phyloP scores from a whole-genome alignment of 495 filamentous ascomycete species.

The Penicillium soppii region DNA sequence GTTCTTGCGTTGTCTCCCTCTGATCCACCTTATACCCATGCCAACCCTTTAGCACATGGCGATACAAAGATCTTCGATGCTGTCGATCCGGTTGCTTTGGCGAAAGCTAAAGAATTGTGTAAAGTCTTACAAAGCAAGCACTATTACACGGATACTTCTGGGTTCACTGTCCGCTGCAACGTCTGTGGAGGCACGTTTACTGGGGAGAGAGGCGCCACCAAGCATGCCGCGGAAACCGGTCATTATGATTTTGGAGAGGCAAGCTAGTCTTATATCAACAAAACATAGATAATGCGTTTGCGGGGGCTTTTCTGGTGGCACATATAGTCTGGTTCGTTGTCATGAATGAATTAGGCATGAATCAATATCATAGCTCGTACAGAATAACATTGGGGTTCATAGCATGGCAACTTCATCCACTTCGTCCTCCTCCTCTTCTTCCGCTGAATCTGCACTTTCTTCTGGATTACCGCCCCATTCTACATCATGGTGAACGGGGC shows the following conservation, averaged over 20 bases:
- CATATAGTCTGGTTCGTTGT: neutral
- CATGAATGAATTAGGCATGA: slow-evolving; percentile 8
- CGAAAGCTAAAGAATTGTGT: slow-evolving; percentile 70
- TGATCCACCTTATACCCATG: slow-evolving; percentile 54
- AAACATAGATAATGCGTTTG: neutral
- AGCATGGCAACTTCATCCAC: slow-evolving; percentile 49
- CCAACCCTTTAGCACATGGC: slow-evolving; percentile 62
- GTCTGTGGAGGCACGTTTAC: slow-evolving; percentile 67
- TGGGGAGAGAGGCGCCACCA: slow-evolving; percentile 68
- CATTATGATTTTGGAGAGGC: slow-evolving; percentile 75
- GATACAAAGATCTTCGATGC: slow-evolving; percentile 79
- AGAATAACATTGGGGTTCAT: slow-evolving; percentile 22
- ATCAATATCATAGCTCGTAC: slow-evolving; percentile 29
- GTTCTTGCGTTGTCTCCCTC: slow-evolving; percentile 74
- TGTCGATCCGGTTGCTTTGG: slow-evolving; percentile 65
- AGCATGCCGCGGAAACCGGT: slow-evolving; percentile 65
- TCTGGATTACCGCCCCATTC: slow-evolving; percentile 46
- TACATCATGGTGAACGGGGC: slow-evolving; percentile 47
- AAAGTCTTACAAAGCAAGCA: slow-evolving; percentile 66
- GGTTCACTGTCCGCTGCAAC: slow-evolving; percentile 81
- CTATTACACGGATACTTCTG: slow-evolving; percentile 89
- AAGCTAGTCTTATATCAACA: slow-evolving; percentile 15
- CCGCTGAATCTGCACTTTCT: slow-evolving; percentile 40
- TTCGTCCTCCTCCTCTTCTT: slow-evolving; percentile 41
- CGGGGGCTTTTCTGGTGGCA: neutral